A percentile compares a stretch with the other conserved stretches of the same genome.
Evolutionary conservation across 2,329 filamentous ascomycete genomes (phyloP).

Genomic region (Westerdykella aurantiaca): DNA sequence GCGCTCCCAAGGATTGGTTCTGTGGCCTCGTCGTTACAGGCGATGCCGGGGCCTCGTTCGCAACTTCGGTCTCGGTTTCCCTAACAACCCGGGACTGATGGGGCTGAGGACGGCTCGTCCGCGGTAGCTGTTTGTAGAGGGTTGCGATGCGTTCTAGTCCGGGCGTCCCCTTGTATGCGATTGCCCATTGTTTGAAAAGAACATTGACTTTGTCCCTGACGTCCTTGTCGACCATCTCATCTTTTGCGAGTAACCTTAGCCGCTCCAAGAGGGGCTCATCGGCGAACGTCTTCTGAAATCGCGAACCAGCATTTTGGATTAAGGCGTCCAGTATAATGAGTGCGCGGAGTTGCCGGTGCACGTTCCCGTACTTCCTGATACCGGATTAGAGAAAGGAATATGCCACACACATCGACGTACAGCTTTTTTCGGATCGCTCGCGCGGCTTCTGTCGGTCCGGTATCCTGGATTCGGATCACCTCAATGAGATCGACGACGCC

Average conservation of each 20-base stretch:
- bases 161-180: slow-evolving; percentile 70
- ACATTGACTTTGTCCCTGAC: slow-evolving; percentile 86
- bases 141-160: slow-evolving; percentile 75
- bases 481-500: slow-evolving; percentile 93
- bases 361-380: slow-evolving; percentile 78
- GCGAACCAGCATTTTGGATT: slow-evolving; percentile 85
- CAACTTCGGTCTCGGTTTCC: slow-evolving; percentile 71
- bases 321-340: slow-evolving; percentile 85
- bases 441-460: slow-evolving; percentile 82
- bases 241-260: slow-evolving; percentile 78
- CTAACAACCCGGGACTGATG: slow-evolving; percentile 76
- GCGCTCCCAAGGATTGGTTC: slow-evolving; percentile 25
- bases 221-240: slow-evolving; percentile 73
- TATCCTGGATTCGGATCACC: slow-evolving; percentile 81
- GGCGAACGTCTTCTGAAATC: slow-evolving; percentile 80
- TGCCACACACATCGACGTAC: slow-evolving; percentile 37
- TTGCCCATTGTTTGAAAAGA: slow-evolving; percentile 81
- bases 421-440: slow-evolving; percentile 94
- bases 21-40: slow-evolving; percentile 1
- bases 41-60: slow-evolving; percentile 40
- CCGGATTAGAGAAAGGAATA: slow-evolving; percentile 11
- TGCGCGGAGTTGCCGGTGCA: slow-evolving; percentile 86
- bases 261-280: slow-evolving; percentile 91
- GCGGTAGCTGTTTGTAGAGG: slow-evolving; percentile 66
- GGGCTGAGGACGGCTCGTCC: slow-evolving; percentile 55